Percentiles rank a stretch among this genome's conserved stretches.
These are phyloP conservation scores for Cytospora mali DNA, from an alignment of 2,329 filamentous ascomycete species.

Conservation along the genomic window DNA sequence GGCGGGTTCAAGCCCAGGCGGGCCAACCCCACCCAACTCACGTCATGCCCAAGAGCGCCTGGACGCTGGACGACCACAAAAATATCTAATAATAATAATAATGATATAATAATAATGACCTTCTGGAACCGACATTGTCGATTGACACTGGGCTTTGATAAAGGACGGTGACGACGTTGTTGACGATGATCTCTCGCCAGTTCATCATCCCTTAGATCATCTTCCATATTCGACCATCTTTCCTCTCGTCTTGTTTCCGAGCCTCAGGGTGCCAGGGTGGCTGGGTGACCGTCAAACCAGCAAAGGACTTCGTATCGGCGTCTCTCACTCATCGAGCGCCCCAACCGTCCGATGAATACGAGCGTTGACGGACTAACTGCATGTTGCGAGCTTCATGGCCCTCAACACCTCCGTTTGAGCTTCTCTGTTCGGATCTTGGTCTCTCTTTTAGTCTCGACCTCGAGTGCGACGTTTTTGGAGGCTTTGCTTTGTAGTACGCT, in stretches of 20 bases:
- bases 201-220: not conserved
- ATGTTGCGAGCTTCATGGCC: constrained; percentile 10
- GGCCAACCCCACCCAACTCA: too few relatives aligned
- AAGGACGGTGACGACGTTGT: too few relatives aligned
- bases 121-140: too few relatives aligned
- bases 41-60: too few relatives aligned
- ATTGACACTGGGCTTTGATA: too few relatives aligned
- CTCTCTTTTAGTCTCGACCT: not conserved
- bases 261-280: not conserved
- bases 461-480: constrained; percentile 3
- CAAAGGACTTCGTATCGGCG: not conserved
- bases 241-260: too few relatives aligned
- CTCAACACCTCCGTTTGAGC: not conserved
- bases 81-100: too few relatives aligned
- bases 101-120: too few relatives aligned
- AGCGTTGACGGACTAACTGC: constrained; percentile 16
- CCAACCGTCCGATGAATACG: constrained; percentile 4
- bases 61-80: too few relatives aligned
- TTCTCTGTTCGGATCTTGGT: constrained; percentile 6
- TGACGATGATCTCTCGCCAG: too few relatives aligned
- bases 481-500: constrained; percentile 39
- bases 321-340: not conserved
- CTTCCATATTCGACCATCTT: not conserved
- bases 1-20: too few relatives aligned
- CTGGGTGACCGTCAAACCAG: not conserved